Base-by-base conservation (phyloP, 345 rosid species). In the Hypericum perforatum region DNA sequence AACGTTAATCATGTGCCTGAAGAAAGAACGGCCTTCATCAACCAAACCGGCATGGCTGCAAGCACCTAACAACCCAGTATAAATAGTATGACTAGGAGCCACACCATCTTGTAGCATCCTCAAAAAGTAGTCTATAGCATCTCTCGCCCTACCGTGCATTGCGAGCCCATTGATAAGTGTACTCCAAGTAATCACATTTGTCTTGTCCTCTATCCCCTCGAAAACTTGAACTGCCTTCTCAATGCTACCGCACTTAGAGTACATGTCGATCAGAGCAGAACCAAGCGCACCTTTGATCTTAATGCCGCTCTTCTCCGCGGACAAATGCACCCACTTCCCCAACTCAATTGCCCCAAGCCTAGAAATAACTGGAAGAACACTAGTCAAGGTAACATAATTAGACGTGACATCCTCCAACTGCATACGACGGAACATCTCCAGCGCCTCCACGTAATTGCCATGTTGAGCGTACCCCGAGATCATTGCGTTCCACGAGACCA, bases 251-350 rank as follows among this genome's bases (percentile, higher is more conserved):
- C 95, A 79, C 59, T 86, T 81, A 0, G 83, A 73, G 56, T 86
- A 84, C 92, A 84, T 79, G 60, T 86, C 92, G 47, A 83, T 77
- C 53, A 86, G 59, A 52, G 86, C 89, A 22, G 32, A 22, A 22
- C 85, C 85, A 45, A 81, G 85, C 49, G 74, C 78, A 52, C 74
- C 86, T 54, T 81, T 77, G 8, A 77, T 66, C 72, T 57, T 61
- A 44, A 79, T 71, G 11, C 54, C 62, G 16, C 66, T 74, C 45
- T 41, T 78, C 44, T 73, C 75, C 3, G 78, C 83, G 64, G 65
- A 84, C n/a, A 73, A 68, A 71, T 81, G 86, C 63, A 86, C 71
- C 86, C 85, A 81, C 54, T 83, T 71, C 7, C 92, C 95, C 40
- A 76, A 16, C 15, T 81, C 86, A 8, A 79, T 70, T 0, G 71